These are phyloP conservation scores for Globisporangium solare DNA, from an alignment of 352 stramenopile species.

Conservation along the genomic window DNA sequence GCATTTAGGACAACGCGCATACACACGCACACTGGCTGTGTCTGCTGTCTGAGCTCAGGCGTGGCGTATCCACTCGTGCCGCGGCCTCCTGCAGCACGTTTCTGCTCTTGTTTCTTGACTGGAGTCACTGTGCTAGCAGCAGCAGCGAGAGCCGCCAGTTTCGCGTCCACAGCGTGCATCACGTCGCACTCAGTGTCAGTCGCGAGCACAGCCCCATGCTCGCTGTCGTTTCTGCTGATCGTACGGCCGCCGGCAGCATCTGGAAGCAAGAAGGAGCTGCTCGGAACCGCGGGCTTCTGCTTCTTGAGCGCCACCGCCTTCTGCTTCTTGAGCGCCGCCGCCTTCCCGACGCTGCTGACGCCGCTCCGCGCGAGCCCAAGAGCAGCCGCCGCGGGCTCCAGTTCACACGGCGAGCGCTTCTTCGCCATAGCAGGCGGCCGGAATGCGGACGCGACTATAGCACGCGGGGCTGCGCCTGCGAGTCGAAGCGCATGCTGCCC, in stretches of 20 bases:
- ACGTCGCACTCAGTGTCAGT: constrained; percentile 7
- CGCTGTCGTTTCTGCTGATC: neutral
- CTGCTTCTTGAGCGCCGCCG: neutral
- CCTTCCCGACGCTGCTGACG: neutral
- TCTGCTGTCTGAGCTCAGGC: neutral
- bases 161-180: constrained; percentile 11
- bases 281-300: neutral
- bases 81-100: no score
- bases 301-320: no score
- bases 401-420: constrained; percentile 40
- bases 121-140: no score
- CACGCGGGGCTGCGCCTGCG: no score
- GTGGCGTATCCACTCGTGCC: neutral
- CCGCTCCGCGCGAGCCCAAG: neutral
- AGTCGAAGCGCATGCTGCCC: no score
- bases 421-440: constrained; percentile 13
- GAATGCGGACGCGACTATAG: no score
- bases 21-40: neutral
- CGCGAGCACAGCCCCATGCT: constrained; percentile 1
- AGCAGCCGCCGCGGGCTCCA: constrained; percentile 3
- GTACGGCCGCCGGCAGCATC: neutral
- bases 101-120: neutral
- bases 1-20: neutral
- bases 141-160: constrained; percentile 12
- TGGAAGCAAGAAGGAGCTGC: neutral